Percentiles rank a stretch among this genome's conserved stretches.
phyloP scores from a whole-genome alignment of 306 rosid genomes.

The Citrullus colocynthis region DNA sequence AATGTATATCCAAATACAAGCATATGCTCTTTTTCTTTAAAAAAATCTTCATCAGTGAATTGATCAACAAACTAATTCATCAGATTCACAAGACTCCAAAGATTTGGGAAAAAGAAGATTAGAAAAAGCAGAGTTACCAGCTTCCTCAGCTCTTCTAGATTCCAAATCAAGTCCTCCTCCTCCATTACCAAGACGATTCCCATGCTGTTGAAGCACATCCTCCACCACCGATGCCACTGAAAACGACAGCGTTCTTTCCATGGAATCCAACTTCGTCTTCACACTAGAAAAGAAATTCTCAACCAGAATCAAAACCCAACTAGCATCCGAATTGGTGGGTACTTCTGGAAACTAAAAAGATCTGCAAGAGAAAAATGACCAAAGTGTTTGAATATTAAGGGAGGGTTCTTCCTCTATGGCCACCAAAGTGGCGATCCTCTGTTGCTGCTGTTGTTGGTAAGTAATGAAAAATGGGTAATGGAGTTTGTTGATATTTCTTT shows the following conservation, averaged over 20 bases:
- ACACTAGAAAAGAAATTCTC: neutral
- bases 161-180: conserved; percentile 58
- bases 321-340: neutral
- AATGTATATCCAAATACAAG: neutral
- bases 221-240: conserved; percentile 83
- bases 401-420: neutral
- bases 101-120: neutral
- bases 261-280: neutral
- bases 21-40: neutral
- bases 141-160: conserved; percentile 74
- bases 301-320: neutral
- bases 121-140: conserved; percentile 32
- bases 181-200: conserved; percentile 31
- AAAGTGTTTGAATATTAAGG: neutral
- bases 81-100: neutral
- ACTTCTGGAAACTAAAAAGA: neutral
- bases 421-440: neutral
- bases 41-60: neutral
- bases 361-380: neutral
- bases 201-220: conserved; percentile 83
- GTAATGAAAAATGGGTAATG: neutral
- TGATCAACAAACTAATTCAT: neutral
- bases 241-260: conserved; percentile 37
- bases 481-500: conserved; percentile 6
- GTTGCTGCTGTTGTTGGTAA: neutral